Evolutionary conservation across 495 filamentous ascomycete genomes (phyloP), one percentile per base, ranked within the genome.

Genomic region (Penicillium ochrochloron): DNA sequence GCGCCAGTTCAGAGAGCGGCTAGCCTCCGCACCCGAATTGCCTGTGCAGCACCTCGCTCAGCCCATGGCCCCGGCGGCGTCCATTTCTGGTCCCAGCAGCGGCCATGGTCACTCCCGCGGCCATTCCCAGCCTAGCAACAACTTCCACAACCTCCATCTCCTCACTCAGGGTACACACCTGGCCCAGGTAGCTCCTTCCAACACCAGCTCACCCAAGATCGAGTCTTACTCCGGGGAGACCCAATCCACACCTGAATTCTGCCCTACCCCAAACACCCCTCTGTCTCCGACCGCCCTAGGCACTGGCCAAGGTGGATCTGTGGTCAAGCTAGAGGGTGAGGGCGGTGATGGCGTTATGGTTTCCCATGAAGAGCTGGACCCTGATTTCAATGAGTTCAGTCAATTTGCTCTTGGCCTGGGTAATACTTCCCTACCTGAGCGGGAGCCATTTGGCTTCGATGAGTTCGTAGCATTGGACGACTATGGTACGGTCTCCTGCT

Each of bases 21-120:
- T 81, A 37, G 75, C 71, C 9, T 80, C 78, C 17, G 78, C 78
- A 2, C 78, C 78, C 0, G 75, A 78, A 31, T 62, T 79, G 17
- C 73, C 76, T 12, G 51, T 78, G 21, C 73, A 74, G 46, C 66
- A 72, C 27, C 11, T 46, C 5, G 55, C 59, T 15, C 62, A 61
- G 23, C 63, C 55, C 12, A 14, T 51, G 10, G 57, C 64, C 12
- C 63, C 67, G 19, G 61, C 69, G 5, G 63, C 60, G 0, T 73
- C 70, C 37, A 66, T 69, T 5, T 64, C 73, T 2, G 70, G 66
- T 25, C 67, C 69, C 41, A 62, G 61, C 23, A 19, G 57, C 33
- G 55, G 62, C 21, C 56, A 62, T 21, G 70, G 70, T 23, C 72
- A 73, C 53, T 68, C 70, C 25, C 71, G 71, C 57, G 71, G 71